Evolutionary conservation across 2,329 filamentous ascomycete species (phyloP).

Genomic region (Intubia oerlemansii): DNA sequence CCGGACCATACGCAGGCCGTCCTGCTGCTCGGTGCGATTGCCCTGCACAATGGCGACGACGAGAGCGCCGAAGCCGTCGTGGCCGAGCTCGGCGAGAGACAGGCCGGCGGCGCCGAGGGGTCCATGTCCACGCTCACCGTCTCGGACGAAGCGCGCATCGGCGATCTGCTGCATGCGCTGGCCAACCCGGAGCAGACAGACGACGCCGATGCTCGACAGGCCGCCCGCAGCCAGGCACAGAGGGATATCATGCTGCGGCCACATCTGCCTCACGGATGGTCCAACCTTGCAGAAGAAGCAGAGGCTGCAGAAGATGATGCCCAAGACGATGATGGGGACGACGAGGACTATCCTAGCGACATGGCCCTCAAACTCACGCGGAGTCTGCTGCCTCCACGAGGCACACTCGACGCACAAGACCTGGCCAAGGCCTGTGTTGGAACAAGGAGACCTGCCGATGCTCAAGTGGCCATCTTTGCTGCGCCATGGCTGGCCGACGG

Average conservation of each 20-base stretch:
- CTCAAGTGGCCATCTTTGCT: constrained; percentile 55
- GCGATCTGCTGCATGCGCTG: constrained; percentile 56
- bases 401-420: constrained; percentile 44
- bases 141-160: constrained; percentile 45
- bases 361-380: constrained; percentile 68
- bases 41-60: constrained; percentile 56
- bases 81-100: constrained; percentile 52
- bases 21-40: constrained; percentile 64
- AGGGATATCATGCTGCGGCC: constrained; percentile 66
- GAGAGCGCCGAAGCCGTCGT: constrained; percentile 65
- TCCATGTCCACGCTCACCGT: constrained; percentile 21
- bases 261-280: constrained; percentile 62
- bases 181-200: constrained; percentile 33
- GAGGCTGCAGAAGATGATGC: constrained; percentile 17
- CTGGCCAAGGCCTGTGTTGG: constrained; percentile 54
- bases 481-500: constrained; percentile 55
- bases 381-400: constrained; percentile 51
- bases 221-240: constrained; percentile 39
- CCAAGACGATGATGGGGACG: constrained; percentile 15
- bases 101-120: constrained; percentile 28
- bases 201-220: constrained; percentile 20
- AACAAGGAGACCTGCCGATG: constrained; percentile 49
- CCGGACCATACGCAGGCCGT: constrained; percentile 62
- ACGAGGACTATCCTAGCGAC: constrained; percentile 31
- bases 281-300: constrained; percentile 35